Evolutionary conservation across 2,329 filamentous ascomycete species (phyloP), one percentile per base, ranked within the genome.

Genomic region (Beauveria brongniartii): DNA sequence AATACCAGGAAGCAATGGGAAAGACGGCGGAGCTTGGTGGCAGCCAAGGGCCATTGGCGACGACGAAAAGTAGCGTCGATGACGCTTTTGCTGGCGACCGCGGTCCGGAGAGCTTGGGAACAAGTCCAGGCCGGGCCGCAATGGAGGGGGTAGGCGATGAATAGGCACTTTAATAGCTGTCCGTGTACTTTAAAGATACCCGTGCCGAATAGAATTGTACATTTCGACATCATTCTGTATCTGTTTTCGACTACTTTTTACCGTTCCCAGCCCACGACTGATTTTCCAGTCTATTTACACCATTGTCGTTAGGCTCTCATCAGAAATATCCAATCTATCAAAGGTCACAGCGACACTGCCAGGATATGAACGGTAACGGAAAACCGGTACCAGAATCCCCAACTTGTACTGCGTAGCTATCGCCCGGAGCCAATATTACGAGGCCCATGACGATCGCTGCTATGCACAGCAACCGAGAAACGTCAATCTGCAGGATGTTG

Each of bases 1-100:
- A 80, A 64, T 82, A 82, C 54, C 77, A 80, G 62, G 73, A 78
- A 18, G 75, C 73, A 0, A 72, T 81, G 67, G 75, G 73, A 0
- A 67, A 67, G 65, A 68, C 26, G 58, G 51, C 20, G 48, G 61
- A 40, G 47, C 58, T 10, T 48, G 66, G 62, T 0, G 63, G 16
- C 0, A 63, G 16, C 7, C 14, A 41, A 16, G 51, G 34, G 24
- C 22, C 10, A n/a, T 26, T 16, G 9, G 34, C 22, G 37, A 56
- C 22, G 37, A 54, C n/a, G 41, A 64, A 2, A 62, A 55, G 2
- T 16, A 69, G 70, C 9, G 46, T 73, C 37, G 62, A 63, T 16
- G 62, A 55, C 2, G 70, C 70, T 9, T 50, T 74, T 46, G 62
- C 63, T 18, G 70, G 70, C 1, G 72, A 71, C 5, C 67, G 74